phyloP scores from a whole-genome alignment of 768 basidiomycete genomes.

The Mycena vulgaris region DNA sequence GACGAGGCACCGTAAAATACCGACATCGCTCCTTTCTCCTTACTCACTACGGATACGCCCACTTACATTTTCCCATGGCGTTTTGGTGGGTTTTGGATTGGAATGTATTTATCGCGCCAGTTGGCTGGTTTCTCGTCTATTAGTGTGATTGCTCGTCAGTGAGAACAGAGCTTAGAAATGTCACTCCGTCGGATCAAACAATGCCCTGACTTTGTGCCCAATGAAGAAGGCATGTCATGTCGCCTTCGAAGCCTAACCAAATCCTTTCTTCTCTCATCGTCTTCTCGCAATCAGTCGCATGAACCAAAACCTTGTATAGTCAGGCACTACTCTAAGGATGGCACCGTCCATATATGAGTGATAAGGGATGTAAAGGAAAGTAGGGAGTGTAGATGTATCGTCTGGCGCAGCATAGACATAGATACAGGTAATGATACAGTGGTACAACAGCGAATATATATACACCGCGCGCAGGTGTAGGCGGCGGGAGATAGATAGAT shows the following conservation, averaged over 20 bases:
- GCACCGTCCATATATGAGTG: conserved; percentile 1
- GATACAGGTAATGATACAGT: conserved; percentile 32
- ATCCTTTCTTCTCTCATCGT: neutral
- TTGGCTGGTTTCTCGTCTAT: too few relatives aligned
- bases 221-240: too few relatives aligned
- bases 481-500: conserved; percentile 10
- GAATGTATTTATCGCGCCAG: too few relatives aligned
- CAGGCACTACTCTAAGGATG: neutral
- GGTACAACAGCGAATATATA: conserved; percentile 33
- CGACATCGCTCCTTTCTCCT: too few relatives aligned
- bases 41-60: too few relatives aligned
- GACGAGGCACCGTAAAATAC: too few relatives aligned
- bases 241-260: neutral
- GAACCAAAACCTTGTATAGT: conserved; percentile 21
- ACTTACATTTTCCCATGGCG: too few relatives aligned
- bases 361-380: conserved; percentile 13
- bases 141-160: too few relatives aligned
- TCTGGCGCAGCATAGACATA: neutral
- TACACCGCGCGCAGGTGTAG: conserved; percentile 1
- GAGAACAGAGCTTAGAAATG: too few relatives aligned
- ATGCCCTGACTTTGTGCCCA: neutral
- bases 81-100: too few relatives aligned
- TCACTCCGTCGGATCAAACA: too few relatives aligned
- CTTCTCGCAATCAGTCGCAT: neutral
- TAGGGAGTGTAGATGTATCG: conserved; percentile 9